Evolutionary conservation across 495 filamentous ascomycete genomes (phyloP).

Genomic region (Hypoxylon cercidicola): DNA sequence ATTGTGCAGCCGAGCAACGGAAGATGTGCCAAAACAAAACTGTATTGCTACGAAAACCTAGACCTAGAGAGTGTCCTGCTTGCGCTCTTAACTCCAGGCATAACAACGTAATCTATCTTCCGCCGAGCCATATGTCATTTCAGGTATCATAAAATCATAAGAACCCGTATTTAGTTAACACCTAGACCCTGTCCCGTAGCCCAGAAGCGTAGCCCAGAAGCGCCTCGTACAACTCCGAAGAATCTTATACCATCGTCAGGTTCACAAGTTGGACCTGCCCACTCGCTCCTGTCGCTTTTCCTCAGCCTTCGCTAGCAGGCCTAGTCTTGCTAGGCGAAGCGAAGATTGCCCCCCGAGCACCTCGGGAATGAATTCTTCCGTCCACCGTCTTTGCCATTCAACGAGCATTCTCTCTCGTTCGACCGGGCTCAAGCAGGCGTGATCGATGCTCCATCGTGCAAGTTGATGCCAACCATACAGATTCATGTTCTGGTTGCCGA

Average conservation of each 20-base stretch:
- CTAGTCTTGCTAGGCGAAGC: constrained; percentile 17
- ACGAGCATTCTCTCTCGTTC: constrained; percentile 44
- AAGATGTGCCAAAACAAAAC: neutral
- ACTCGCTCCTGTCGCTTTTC: constrained; percentile 14
- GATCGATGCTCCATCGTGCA: constrained; percentile 64
- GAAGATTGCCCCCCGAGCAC: constrained; percentile 7
- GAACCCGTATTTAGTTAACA: constrained; percentile 1
- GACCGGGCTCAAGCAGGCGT: constrained; percentile 57
- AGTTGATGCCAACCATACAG: constrained; percentile 64
- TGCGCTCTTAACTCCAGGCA: constrained; percentile 4
- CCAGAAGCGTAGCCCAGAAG: constrained; percentile 1
- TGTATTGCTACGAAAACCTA: constrained; percentile 2
- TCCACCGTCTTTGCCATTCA: constrained; percentile 59
- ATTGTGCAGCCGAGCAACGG: neutral
- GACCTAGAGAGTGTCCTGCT: constrained; percentile 4
- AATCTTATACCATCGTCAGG: constrained; percentile 2
- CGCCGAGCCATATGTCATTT: neutral
- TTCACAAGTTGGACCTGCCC: constrained; percentile 5
- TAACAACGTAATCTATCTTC: constrained; percentile 11
- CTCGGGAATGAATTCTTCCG: constrained; percentile 49
- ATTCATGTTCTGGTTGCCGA: constrained; percentile 62
- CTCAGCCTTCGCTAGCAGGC: constrained; percentile 13
- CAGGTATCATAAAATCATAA: constrained; percentile 36
- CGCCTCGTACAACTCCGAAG: constrained; percentile 12
- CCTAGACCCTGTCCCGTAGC: neutral